Conservation (phyloP, 2,329 filamentous ascomycete species). For the Cladorrhinum sp. region DNA sequence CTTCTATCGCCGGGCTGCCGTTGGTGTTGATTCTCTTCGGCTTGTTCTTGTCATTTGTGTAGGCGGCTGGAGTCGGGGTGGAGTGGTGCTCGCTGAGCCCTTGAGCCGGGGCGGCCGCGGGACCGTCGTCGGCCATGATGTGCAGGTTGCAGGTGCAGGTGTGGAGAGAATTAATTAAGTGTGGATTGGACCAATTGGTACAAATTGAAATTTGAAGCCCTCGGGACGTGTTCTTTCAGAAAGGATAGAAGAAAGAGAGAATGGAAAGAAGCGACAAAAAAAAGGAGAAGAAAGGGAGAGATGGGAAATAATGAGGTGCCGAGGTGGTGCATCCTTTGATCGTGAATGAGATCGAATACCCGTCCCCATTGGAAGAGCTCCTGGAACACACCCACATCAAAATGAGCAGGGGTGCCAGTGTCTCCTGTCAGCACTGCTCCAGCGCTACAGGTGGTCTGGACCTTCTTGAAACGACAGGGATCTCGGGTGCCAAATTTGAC, state of each 20-base stretch:
- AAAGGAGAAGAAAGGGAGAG: background rate
- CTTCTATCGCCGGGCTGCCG: conserved; percentile 16
- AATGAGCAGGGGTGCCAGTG: background rate
- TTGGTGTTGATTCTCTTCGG: conserved; percentile 13
- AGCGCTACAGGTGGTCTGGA: too few relatives aligned
- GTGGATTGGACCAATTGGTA: too few relatives aligned
- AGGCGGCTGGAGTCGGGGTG: background rate
- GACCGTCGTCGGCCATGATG: conserved; percentile 6
- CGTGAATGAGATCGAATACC: background rate
- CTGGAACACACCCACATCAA: too few relatives aligned
- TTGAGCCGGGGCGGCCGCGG: background rate
- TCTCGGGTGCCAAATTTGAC: background rate
- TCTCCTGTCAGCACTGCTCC: background rate
- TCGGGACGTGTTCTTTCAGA: too few relatives aligned
- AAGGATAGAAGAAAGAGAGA: background rate
- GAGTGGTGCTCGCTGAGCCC: background rate
- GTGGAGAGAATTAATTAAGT: background rate
- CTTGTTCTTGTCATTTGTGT: background rate
- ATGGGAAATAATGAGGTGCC: background rate
- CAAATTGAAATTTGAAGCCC: too few relatives aligned
- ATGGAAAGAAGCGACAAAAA: background rate
- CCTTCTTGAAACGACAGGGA: background rate
- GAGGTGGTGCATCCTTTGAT: background rate
- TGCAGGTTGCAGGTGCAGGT: background rate
- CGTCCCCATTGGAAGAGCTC: background rate